Evolutionary conservation across 1,284 basidiomycete species (phyloP).

Genomic region (Fomitiporia mediterranea): DNA sequence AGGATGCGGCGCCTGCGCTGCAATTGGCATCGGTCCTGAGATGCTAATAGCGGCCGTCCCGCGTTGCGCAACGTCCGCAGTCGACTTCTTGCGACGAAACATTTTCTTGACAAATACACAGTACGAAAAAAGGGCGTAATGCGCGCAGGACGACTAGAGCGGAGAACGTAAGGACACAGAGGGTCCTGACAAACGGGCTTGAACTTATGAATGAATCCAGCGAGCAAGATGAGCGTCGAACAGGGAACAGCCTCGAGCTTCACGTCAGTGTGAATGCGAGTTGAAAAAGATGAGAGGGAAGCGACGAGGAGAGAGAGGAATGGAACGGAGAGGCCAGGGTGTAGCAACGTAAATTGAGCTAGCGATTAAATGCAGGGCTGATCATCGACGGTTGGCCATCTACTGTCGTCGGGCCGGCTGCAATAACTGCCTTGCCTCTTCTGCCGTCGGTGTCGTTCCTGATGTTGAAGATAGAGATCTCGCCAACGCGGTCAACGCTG

Average conservation of each 20-base stretch:
- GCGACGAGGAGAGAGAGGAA: background rate
- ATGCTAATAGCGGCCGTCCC: background rate
- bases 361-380: background rate
- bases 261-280: background rate
- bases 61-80: background rate
- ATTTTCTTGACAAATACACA: background rate
- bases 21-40: slow-evolving; percentile 11
- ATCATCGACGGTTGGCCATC: background rate
- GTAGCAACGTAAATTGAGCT: slow-evolving; percentile 5
- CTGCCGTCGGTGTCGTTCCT: background rate
- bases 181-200: background rate
- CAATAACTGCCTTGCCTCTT: background rate
- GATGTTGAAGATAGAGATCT: background rate
- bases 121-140: background rate
- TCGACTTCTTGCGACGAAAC: slow-evolving; percentile 15
- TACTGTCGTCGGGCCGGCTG: background rate
- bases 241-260: background rate
- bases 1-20: slow-evolving; percentile 8
- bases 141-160: too few species aligned
- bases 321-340: background rate
- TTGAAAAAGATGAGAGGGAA: background rate
- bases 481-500: background rate
- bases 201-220: background rate
- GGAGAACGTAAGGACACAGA: too few species aligned
- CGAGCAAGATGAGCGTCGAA: background rate